These are phyloP conservation scores for Triglochin maritima DNA, from an alignment of 106 monocot species.

Conservation along the genomic window DNA sequence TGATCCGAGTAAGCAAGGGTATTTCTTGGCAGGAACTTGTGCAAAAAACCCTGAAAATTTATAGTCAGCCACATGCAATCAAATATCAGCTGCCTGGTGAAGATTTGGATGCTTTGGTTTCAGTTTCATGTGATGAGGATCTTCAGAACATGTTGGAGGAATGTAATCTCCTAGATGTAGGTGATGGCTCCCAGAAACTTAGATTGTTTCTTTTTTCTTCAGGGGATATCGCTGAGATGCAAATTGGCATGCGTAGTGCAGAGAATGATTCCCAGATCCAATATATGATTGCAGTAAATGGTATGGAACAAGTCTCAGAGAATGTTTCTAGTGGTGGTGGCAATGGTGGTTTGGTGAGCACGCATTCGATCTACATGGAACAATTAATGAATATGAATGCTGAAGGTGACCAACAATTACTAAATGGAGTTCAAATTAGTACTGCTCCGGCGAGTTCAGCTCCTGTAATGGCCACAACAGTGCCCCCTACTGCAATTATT, in stretches of 20 bases:
- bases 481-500: conserved; percentile 9
- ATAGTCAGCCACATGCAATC: conserved; percentile 42
- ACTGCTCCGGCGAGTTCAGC: conserved; percentile 4
- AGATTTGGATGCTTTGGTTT: conserved; percentile 74
- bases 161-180: conserved; percentile 41
- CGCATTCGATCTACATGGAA: conserved; percentile 40
- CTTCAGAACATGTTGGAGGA: conserved; percentile 92
- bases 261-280: conserved; percentile 53
- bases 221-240: conserved; percentile 37
- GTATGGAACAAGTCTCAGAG: conserved; percentile 41
- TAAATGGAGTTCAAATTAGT: conserved; percentile 22
- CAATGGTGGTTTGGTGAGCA: conserved; percentile 17
- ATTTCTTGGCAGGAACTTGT: conserved; percentile 66
- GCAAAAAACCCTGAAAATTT: conserved; percentile 39
- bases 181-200: conserved; percentile 62
- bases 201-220: conserved; percentile 73
- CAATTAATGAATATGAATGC: conserved; percentile 42
- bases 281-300: conserved; percentile 88
- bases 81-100: conserved; percentile 94
- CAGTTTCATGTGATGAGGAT: conserved; percentile 83
- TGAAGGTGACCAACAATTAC: conserved; percentile 21
- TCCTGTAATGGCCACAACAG: conserved; percentile 1
- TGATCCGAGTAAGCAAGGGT: conserved; percentile 48
- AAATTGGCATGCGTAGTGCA: conserved; percentile 35
- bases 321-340: conserved; percentile 36